Conservation (phyloP, 305 asterid genomes). For the Fraxinus sp. region DNA sequence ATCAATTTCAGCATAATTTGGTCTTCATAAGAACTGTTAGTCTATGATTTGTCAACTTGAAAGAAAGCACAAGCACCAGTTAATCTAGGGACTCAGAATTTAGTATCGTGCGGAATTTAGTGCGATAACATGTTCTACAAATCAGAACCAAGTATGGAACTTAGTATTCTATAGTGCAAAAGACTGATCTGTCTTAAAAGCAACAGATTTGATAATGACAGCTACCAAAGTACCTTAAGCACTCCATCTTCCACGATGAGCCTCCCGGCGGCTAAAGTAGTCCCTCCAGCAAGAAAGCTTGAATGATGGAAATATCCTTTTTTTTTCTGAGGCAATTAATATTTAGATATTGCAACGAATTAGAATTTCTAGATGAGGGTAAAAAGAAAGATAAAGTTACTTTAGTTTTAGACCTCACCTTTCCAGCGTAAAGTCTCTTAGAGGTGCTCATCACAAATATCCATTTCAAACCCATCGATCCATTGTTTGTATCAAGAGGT, state of each 20-base stretch:
- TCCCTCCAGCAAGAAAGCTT: slow-evolving; percentile 63
- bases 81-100: neutral
- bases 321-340: slow-evolving; percentile 46
- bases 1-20: neutral
- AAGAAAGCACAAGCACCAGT: neutral
- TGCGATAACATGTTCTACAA: neutral
- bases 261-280: slow-evolving; percentile 76
- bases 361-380: neutral
- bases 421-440: slow-evolving; percentile 42
- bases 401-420: slow-evolving; percentile 34
- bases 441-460: slow-evolving; percentile 68
- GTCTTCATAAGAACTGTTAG: neutral
- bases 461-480: slow-evolving; percentile 44
- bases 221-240: slow-evolving; percentile 47
- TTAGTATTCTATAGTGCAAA: slow-evolving; percentile 4
- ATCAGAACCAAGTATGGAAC: neutral
- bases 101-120: neutral
- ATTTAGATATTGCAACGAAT: neutral
- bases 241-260: slow-evolving; percentile 55
- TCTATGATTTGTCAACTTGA: neutral
- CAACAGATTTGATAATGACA: neutral
- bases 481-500: slow-evolving; percentile 41
- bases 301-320: slow-evolving; percentile 66
- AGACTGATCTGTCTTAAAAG: neutral
- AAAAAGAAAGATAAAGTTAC: neutral